A percentile compares a stretch with the other conserved stretches of the same genome.
phyloP scores from a whole-genome alignment of 768 basidiomycete genomes.

The Russula earlei region DNA sequence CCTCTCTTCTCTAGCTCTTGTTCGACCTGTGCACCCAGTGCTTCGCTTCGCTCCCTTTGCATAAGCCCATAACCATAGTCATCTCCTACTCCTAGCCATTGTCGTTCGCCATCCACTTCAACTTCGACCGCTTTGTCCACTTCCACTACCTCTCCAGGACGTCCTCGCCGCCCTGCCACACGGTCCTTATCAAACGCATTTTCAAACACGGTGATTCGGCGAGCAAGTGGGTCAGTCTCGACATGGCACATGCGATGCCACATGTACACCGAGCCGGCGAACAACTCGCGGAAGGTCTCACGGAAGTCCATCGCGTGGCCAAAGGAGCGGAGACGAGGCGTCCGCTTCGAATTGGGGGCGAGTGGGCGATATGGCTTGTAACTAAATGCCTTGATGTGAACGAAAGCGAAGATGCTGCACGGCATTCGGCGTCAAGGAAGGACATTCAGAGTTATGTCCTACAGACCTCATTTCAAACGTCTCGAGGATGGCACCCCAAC shows the following conservation, averaged over 20 bases:
- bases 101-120: slow-evolving; percentile 36
- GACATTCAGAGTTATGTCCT: slow-evolving; percentile 2
- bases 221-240: slow-evolving; percentile 41
- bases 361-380: slow-evolving; percentile 49
- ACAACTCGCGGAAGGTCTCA: slow-evolving; percentile 57
- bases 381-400: slow-evolving; percentile 65
- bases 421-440: background rate
- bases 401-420: slow-evolving; percentile 51
- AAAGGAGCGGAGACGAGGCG: slow-evolving; percentile 48
- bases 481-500: slow-evolving; percentile 56
- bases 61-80: slow-evolving; percentile 37
- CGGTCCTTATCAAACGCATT: slow-evolving; percentile 28
- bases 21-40: slow-evolving; percentile 43
- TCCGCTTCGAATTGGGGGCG: slow-evolving; percentile 29
- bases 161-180: slow-evolving; percentile 15
- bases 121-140: slow-evolving; percentile 3
- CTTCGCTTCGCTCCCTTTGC: slow-evolving; percentile 42
- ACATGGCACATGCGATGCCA: slow-evolving; percentile 41
- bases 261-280: slow-evolving; percentile 50
- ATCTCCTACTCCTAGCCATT: slow-evolving; percentile 45
- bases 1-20: slow-evolving; percentile 38
- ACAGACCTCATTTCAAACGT: slow-evolving; percentile 71
- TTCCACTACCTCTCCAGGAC: background rate
- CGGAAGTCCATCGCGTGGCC: slow-evolving; percentile 59
- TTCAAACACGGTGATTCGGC: slow-evolving; percentile 33